Base-by-base conservation (phyloP, 805 yeast genomes). In the Pichia thaimueangensis region DNA sequence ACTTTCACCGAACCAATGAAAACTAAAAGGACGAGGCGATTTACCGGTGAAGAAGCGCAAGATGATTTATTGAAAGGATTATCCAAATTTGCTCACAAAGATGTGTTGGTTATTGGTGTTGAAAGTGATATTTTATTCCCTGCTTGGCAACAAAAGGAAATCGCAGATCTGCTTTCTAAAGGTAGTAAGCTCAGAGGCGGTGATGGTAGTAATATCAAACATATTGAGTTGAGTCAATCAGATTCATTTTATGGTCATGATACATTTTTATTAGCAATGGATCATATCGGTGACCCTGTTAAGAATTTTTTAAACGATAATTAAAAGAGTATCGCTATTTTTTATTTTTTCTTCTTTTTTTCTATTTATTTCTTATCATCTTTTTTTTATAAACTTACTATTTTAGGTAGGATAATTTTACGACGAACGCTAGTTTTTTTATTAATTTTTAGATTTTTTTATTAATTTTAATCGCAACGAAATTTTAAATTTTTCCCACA, bases 41-140 rank as follows among this genome's bases (percentile, higher is more conserved):
- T 70, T 7, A 67, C 81, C 0, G 66, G 67, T 1, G 82, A 79
- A 41, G 82, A 79, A 45, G 68, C 82, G 2, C 63, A 67, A 17
- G 57, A 63, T 5, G 96, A 89, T 58, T 67, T 89, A 31, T 62
- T 69, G 19, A 62, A 67, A 16, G 97, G 97, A 2, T 65, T 89
- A 69, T 54, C 58, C 24, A 74, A 75, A 22, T 66, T 89, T 43
- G 69, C 82, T 1, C 69, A 80, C 49, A 77, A 79, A 46, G 79
- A 83, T 27, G 71, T 85, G 4, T 67, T 89, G 43, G 86, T 89
- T 4, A 73, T 89, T 40, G 97, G 97, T 10, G 96, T 88, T n/a
- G 93, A 86, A 57, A 82, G 93, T 1, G 97, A 89, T 59, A 84
- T 85, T 31, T 69, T 89, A 39, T 89, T 89, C 69, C 97, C 97